These are phyloP conservation scores for Narthecium ossifragum DNA, from an alignment of 106 monocot species.

Conservation along the genomic window DNA sequence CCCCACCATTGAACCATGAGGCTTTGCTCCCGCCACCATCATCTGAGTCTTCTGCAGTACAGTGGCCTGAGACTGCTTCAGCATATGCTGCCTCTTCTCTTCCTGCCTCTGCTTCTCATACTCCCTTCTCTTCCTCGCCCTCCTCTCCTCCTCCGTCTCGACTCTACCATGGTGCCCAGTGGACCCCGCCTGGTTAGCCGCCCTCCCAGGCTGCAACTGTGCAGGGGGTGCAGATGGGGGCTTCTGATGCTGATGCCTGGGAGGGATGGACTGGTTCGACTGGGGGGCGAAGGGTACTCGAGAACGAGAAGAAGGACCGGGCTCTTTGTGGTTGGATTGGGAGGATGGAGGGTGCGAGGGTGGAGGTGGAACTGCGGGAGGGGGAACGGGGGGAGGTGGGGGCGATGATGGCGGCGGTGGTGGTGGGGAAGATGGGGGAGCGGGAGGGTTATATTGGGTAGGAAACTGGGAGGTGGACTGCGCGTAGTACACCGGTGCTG, in stretches of 20 bases:
- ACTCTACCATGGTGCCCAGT: constrained; percentile 22
- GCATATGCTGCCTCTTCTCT: constrained; percentile 54
- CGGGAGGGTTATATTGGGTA: no score
- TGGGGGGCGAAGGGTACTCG: no score
- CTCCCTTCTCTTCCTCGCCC: constrained; percentile 66
- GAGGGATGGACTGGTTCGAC: background rate
- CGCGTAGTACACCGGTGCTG: background rate
- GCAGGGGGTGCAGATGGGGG: background rate
- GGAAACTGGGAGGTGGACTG: no score
- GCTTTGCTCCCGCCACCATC: constrained; percentile 25
- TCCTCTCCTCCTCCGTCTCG: constrained; percentile 92
- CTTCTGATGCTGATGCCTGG: constrained; percentile 12
- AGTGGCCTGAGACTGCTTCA: constrained; percentile 74
- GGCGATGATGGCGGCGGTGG: background rate
- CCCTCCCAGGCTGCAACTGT: background rate
- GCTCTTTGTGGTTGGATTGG: background rate
- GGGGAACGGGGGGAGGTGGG: background rate
- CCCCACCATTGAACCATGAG: constrained; percentile 45
- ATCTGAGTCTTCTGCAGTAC: constrained; percentile 67
- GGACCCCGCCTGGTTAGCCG: background rate
- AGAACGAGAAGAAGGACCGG: background rate
- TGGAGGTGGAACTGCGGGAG: background rate
- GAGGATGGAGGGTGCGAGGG: background rate
- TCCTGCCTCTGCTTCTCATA: constrained; percentile 82
- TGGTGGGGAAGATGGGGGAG: background rate